Conservation (phyloP, 2,329 filamentous ascomycete species). For the Colletotrichum paranaense region DNA sequence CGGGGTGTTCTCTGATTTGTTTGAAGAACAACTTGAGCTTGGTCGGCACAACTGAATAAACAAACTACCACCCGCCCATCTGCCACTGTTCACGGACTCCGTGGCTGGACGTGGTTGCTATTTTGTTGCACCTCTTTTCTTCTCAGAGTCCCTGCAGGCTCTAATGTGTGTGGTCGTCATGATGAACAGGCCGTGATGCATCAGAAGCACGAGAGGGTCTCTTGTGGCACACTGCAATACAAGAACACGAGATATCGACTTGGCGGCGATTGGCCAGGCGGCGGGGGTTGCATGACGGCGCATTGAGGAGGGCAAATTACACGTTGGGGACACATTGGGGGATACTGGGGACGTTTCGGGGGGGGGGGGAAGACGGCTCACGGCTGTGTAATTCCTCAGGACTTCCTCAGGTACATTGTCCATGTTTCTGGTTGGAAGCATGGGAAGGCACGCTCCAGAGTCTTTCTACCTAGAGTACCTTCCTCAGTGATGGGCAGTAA, state of each 20-base stretch:
- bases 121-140: not conserved
- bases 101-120: not conserved
- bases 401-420: conserved; percentile 13
- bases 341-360: not conserved
- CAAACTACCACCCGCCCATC: not conserved
- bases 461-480: not conserved
- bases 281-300: conserved; percentile 19
- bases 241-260: conserved; percentile 13
- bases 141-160: not conserved
- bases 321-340: conserved; percentile 7
- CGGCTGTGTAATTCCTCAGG: conserved; percentile 15
- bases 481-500: not conserved
- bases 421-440: not conserved
- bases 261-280: conserved; percentile 2
- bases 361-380: not conserved
- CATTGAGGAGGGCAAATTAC: conserved; percentile 31
- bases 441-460: not conserved
- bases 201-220: not conserved
- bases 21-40: not conserved
- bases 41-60: not conserved
- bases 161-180: not conserved
- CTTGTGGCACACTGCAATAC: not conserved
- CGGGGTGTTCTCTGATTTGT: not conserved
- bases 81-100: not conserved
- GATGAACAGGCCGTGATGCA: not conserved